Evolutionary conservation across 1,284 basidiomycete species (phyloP).

Genomic region (Hymenochaete sp.): DNA sequence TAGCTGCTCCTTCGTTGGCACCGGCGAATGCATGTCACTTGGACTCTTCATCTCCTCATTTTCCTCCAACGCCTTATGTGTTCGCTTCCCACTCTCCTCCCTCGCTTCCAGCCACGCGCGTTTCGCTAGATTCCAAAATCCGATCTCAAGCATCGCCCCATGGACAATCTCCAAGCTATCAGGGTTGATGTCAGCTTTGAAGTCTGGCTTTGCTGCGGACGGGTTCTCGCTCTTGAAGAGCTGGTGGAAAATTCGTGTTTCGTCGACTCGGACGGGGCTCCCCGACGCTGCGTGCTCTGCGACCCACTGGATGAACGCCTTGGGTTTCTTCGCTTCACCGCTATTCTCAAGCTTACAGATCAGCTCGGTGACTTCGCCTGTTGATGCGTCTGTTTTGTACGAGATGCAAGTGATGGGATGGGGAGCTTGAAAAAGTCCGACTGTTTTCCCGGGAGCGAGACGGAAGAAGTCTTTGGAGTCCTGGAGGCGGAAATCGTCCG

Average conservation of each 20-base stretch:
- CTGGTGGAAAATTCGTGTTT: slow-evolving; percentile 88
- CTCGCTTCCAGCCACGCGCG: slow-evolving; percentile 58
- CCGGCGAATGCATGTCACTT: slow-evolving; percentile 45
- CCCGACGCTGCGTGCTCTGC: slow-evolving; percentile 73
- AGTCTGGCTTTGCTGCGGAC: slow-evolving; percentile 58
- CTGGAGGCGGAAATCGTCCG: slow-evolving; percentile 86
- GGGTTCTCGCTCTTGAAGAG: slow-evolving; percentile 95
- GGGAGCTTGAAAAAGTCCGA: slow-evolving; percentile 95
- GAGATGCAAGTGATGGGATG: slow-evolving; percentile 91
- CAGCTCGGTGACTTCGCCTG: slow-evolving; percentile 73
- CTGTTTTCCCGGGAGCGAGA: slow-evolving; percentile 93
- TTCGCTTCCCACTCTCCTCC: slow-evolving; percentile 57
- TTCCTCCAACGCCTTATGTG: slow-evolving; percentile 53
- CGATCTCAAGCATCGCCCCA: slow-evolving; percentile 81
- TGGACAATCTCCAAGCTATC: slow-evolving; percentile 72
- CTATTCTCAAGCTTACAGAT: slow-evolving; percentile 72
- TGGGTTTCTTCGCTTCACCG: slow-evolving; percentile 69
- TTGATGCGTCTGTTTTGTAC: slow-evolving; percentile 66
- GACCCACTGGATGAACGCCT: slow-evolving; percentile 98
- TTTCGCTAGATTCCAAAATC: slow-evolving; percentile 83
- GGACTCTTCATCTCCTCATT: slow-evolving; percentile 33
- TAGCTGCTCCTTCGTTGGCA: slow-evolving; percentile 71
- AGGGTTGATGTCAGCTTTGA: slow-evolving; percentile 71
- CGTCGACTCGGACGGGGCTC: slow-evolving; percentile 79
- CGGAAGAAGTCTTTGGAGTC: slow-evolving; percentile 97